phyloP scores from a whole-genome alignment of 2,329 filamentous ascomycete species.

The Microthyrium microscopicum region DNA sequence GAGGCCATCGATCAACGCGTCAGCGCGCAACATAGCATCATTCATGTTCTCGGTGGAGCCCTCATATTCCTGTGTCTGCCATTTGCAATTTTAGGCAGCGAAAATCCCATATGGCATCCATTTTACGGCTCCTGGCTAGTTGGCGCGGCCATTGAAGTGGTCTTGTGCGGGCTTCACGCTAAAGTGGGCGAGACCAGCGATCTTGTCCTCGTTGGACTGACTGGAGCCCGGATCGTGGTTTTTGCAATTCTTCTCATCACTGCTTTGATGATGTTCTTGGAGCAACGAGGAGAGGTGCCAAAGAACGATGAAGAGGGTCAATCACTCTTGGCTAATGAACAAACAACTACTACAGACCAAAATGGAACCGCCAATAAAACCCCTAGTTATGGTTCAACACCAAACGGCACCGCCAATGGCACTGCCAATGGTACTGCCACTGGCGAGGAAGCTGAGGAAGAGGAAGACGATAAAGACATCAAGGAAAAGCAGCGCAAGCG shows the following conservation, averaged over 20 bases:
- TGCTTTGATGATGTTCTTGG: background rate
- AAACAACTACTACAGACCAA: no score
- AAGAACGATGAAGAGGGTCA: conserved; percentile 3
- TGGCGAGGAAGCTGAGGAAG: conserved; percentile 30
- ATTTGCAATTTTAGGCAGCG: background rate
- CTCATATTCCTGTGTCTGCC: conserved; percentile 1
- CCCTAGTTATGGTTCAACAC: no score
- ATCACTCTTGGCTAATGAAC: conserved; percentile 3
- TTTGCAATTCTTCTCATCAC: conserved; percentile 1
- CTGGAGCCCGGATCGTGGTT: conserved; percentile 2
- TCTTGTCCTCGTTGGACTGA: background rate
- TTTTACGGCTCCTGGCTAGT: conserved; percentile 2
- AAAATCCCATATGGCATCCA: conserved; percentile 2
- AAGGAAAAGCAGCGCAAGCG: conserved; percentile 38
- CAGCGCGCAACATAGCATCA: conserved; percentile 3
- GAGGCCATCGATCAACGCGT: conserved; percentile 1
- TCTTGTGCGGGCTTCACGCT: background rate
- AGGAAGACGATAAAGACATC: conserved; percentile 39
- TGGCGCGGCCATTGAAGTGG: conserved; percentile 4
- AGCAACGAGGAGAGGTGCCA: background rate
- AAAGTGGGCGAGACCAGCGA: background rate
- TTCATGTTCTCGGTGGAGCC: conserved; percentile 1
- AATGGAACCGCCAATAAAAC: no score
- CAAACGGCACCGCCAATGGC: background rate
- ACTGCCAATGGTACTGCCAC: background rate